A percentile compares a stretch with the other conserved stretches of the same genome.
Evolutionary conservation across 1,139 yeast species (phyloP).

Genomic region (Pichia sp.): DNA sequence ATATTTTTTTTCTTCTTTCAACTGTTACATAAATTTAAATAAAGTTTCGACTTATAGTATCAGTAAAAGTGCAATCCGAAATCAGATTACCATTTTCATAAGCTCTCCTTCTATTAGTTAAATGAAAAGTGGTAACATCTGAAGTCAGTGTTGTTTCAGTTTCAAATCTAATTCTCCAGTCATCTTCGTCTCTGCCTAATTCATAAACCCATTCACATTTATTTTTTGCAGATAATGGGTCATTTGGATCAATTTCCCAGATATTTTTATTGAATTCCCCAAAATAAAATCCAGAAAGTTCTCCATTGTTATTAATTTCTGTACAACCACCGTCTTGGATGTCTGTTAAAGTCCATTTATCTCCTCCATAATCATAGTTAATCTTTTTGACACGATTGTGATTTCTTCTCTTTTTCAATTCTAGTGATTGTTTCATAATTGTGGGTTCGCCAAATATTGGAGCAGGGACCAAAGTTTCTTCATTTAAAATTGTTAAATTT

Average conservation of each 20-base stretch:
- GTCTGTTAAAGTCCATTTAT: conserved; percentile 29
- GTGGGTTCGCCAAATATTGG: conserved; percentile 30
- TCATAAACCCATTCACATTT: conserved; percentile 34
- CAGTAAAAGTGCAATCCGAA: conserved; percentile 24
- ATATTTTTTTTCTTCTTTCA: no score
- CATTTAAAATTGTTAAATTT: conserved; percentile 26
- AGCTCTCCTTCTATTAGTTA: conserved; percentile 25
- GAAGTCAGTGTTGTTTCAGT: conserved; percentile 28
- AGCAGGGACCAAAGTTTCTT: conserved; percentile 14
- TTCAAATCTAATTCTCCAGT: conserved; percentile 32
- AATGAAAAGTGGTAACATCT: conserved; percentile 23
- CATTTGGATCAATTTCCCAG: conserved; percentile 30
- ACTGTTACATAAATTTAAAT: conserved; percentile 5
- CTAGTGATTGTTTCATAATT: conserved; percentile 26
- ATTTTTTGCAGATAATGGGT: conserved; percentile 33
- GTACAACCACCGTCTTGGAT: conserved; percentile 30
- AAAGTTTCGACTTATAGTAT: conserved; percentile 18
- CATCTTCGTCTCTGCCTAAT: conserved; percentile 32
- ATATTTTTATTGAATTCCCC: conserved; percentile 33
- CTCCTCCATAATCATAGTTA: conserved; percentile 26
- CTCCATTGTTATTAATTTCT: conserved; percentile 24
- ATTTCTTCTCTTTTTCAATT: conserved; percentile 26
- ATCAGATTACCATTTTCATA: conserved; percentile 25
- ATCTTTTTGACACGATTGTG: conserved; percentile 27
- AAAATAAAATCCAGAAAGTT: conserved; percentile 29